Base-by-base conservation (phyloP, 306 rosid species). In the Vigna reflexopilosa region DNA sequence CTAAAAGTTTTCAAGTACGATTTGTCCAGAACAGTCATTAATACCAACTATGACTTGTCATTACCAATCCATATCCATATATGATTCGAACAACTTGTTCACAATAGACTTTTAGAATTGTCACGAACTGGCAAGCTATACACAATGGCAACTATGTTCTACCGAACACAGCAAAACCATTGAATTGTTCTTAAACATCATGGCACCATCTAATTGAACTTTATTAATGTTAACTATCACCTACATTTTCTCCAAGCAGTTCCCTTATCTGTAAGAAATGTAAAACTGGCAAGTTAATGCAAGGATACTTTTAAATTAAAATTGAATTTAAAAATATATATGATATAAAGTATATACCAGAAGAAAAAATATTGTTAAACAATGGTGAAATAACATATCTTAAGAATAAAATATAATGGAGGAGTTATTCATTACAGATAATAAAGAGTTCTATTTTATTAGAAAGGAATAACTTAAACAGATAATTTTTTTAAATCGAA, bases 251-350 rank as follows among this genome's bases (percentile, higher is more conserved):
- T 20, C 52, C 61, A 56, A 19, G 77, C 38, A 20, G 34, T 19
- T 47, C 52, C 67, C 4, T 7, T 34, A 56, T 67, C 72, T 67
- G 72, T 45, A 67, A 67, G 72, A 64, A 64, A 64, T 66, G 45
- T 66, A 66, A 40, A 66, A 66, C 72, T 66, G 19, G 52, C 28
- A 64, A 64, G 70, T 64, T 64, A 64, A 64, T 36, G 70, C 15
- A 36, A 9, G 16, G 49, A 7, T 64, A 38, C 28, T 38, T 64
- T 64, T 9, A 38, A 64, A 38, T 34, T 64, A 36, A 17, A 64
- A 24, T n/a, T 16, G 0, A 63, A 63, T 34, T 63, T 63, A 7
- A 36, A 63, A 62, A 8, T 16, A 16, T 63, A 16, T 15, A 36
- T 63, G 17, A 63, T 63, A 16, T 3, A 34, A 7, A 63, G 34